A percentile compares a stretch with the other conserved stretches of the same genome.
Conservation (phyloP, 1,284 basidiomycete genomes). For the Microbotryomycetes sp. region DNA sequence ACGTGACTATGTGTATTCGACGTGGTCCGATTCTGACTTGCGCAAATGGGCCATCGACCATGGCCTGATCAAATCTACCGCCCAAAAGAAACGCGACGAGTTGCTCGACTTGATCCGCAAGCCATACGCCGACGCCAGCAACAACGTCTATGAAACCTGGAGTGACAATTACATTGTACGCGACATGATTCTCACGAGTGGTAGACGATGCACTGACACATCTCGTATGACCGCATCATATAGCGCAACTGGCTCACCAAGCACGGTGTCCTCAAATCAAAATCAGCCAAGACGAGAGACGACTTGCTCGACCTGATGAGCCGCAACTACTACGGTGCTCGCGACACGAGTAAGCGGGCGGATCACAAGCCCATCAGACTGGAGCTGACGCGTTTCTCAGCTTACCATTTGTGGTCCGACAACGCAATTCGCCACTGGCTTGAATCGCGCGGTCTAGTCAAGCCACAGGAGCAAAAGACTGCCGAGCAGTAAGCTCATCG, state of each 20-base stretch:
- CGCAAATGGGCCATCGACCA: conserved; percentile 62
- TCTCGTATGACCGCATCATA: not conserved
- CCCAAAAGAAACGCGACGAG: conserved; percentile 49
- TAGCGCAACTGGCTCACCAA: conserved; percentile 73
- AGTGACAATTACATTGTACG: conserved; percentile 71
- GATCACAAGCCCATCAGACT: conserved; percentile 50
- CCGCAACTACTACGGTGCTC: conserved; percentile 63
- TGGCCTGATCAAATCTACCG: conserved; percentile 56
- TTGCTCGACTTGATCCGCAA: conserved; percentile 59
- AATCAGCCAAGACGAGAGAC: conserved; percentile 59
- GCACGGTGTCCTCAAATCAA: conserved; percentile 60
- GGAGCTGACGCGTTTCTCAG: not conserved
- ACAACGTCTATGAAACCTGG: conserved; percentile 74
- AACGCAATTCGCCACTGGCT: conserved; percentile 31
- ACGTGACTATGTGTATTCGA: conserved; percentile 78
- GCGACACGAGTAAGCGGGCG: conserved; percentile 49
- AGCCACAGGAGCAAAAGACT: conserved; percentile 26
- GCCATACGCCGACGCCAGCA: conserved; percentile 54
- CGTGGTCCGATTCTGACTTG: conserved; percentile 68
- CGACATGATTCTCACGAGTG: conserved; percentile 1
- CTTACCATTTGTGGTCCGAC: conserved; percentile 30
- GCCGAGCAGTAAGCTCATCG: conserved; percentile 20
- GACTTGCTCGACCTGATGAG: conserved; percentile 63
- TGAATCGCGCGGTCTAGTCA: conserved; percentile 33
- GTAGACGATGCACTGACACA: no score